Evolutionary conservation across 1,284 basidiomycete genomes (phyloP).

Genomic region (Trichosporon ovoides): DNA sequence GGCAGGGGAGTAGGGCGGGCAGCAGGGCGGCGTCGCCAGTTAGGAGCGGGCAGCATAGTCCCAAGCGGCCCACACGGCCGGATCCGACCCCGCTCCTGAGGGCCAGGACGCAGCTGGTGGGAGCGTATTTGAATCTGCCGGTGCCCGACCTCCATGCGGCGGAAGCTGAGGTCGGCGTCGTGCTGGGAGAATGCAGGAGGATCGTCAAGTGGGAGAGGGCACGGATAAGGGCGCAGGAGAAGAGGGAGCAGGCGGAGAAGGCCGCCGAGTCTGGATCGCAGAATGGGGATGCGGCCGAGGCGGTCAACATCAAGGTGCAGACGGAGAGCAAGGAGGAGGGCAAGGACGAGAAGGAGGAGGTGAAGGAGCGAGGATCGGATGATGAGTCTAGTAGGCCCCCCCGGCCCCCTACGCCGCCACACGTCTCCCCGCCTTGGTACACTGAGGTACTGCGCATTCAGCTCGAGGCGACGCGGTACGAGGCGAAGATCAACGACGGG

Average conservation of each 20-base stretch:
- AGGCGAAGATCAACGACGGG: conserved; percentile 28
- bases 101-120: conserved; percentile 27
- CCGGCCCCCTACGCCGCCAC: not conserved
- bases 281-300: too few species aligned
- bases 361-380: too few species aligned
- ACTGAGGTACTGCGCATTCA: conserved; percentile 14
- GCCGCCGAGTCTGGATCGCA: too few species aligned
- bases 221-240: not conserved
- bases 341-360: too few species aligned
- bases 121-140: conserved; percentile 15
- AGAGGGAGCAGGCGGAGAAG: not conserved
- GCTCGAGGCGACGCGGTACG: conserved; percentile 17
- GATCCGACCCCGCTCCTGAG: conserved; percentile 16
- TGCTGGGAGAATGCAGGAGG: conserved; percentile 23
- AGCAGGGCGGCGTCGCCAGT: not conserved
- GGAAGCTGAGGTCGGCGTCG: conserved; percentile 24
- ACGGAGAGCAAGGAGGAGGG: too few species aligned
- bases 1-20: not conserved
- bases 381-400: too few species aligned
- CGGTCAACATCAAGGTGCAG: not conserved
- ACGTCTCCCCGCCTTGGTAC: conserved; percentile 8
- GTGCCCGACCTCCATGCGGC: conserved; percentile 22
- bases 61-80: not conserved
- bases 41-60: not conserved
- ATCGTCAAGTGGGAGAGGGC: conserved; percentile 15